Evolutionary conservation across 768 basidiomycete species (phyloP), one percentile per base, ranked within the genome.

Genomic region (Imleria badia): DNA sequence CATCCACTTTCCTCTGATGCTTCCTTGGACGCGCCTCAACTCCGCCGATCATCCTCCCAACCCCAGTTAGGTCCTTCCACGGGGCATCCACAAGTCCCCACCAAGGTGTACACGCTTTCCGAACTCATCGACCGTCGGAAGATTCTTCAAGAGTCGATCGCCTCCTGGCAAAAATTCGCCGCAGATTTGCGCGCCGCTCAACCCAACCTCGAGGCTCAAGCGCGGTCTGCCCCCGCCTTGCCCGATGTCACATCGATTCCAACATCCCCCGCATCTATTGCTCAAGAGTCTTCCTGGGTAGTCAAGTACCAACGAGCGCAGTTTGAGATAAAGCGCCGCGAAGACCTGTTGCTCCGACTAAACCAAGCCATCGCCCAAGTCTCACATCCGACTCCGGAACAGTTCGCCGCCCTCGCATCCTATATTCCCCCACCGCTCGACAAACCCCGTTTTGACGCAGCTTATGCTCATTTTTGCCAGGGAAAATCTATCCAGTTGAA

Each of bases 261-360:
- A 17, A n/a, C 54, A 11, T 40, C 47, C 3, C 20, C 33, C 8
- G 17, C 51, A 17, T 15, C 55, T 7, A 12, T 40, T 12, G 6
- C 31, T 39, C 64, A 57, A 34, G 64, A 61, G 12, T 40, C 63
- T 41, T 54, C 66, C 10, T 68, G 66, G 58, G 23, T 43, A 3
- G 51, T 23, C 51, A 68, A 61, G 39, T 56, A 55, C 43, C 55
- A 72, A 22, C 53, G 60, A 52, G 62, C 61, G 17, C 68, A 63
- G 34, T 59, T 68, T 49, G 68, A 70, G 55, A 70, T 68, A 39
- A 70, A 63, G 42, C 68, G 67, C 23, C 66, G 67, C 36, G 63
- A 70, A 48, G 67, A 68, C 20, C 38, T 70, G 41, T 51, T 70
- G 11, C 20, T 64, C 41, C 61, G 64, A 11, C 48, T 68, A 34